Conservation (phyloP, 805 yeast species). For the Wickerhamiella vanderwaltii region DNA sequence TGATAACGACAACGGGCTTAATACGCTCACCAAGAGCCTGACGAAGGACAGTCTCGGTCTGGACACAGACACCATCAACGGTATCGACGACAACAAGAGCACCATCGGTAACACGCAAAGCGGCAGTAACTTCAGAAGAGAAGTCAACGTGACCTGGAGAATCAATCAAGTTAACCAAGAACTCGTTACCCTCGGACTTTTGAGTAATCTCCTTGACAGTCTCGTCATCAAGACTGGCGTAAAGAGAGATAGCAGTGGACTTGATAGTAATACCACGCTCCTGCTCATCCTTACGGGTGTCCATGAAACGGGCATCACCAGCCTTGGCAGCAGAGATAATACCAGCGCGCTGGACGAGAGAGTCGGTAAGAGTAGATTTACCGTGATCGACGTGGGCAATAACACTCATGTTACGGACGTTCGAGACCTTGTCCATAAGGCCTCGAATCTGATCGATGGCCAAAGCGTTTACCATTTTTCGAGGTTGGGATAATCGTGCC, state of each 20-base stretch:
- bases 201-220: constrained; percentile 84
- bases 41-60: constrained; percentile 98
- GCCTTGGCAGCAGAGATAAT: constrained; percentile 99
- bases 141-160: constrained; percentile 99
- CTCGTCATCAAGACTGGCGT: constrained; percentile 74
- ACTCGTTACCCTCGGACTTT: constrained; percentile 81
- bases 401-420: constrained; percentile 99
- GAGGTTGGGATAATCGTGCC: background rate
- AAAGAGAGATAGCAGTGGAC: constrained; percentile 96
- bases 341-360: constrained; percentile 98
- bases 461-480: constrained; percentile 26
- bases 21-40: constrained; percentile 99
- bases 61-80: constrained; percentile 99
- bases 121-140: constrained; percentile 99
- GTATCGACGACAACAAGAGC: constrained; percentile 98
- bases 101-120: constrained; percentile 99
- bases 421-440: constrained; percentile 98
- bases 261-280: constrained; percentile 99
- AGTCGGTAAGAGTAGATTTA: constrained; percentile 97
- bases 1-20: constrained; percentile 95
- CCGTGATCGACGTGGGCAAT: constrained; percentile 99
- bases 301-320: constrained; percentile 99
- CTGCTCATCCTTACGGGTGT: constrained; percentile 99
- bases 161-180: constrained; percentile 95
- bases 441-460: constrained; percentile 75